Percentiles rank a stretch among this genome's conserved stretches.
Evolutionary conservation across 352 stramenopile species (phyloP).

Genomic region (Globisporangium orthogonon): DNA sequence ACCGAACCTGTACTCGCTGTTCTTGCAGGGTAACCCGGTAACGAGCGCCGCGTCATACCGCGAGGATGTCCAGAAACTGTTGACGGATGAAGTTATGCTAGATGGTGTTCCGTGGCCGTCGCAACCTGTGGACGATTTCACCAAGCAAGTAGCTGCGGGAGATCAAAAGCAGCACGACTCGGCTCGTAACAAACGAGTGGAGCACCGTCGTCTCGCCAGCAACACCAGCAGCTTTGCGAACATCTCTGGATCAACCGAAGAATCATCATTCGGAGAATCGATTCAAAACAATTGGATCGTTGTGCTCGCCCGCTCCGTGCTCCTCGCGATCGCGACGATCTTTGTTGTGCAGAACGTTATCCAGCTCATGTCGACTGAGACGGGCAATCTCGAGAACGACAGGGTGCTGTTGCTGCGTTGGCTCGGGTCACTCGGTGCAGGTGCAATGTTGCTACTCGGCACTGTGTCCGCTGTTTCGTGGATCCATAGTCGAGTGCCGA

Average conservation of each 20-base stretch:
- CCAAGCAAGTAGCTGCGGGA: neutral
- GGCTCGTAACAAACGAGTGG: neutral
- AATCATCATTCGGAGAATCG: neutral
- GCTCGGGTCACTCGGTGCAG: slow-evolving; percentile 2
- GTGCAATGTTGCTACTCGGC: neutral
- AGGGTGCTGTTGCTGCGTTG: slow-evolving; percentile 5
- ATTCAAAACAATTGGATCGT: neutral
- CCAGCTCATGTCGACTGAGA: slow-evolving; percentile 1
- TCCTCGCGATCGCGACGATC: slow-evolving; percentile 9
- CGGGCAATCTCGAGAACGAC: slow-evolving; percentile 6
- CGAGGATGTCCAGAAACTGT: slow-evolving; percentile 10
- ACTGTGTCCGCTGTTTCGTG: neutral
- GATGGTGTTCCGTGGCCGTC: slow-evolving; percentile 10
- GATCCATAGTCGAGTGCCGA: neutral
- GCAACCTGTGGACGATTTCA: slow-evolving; percentile 8
- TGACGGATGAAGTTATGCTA: slow-evolving; percentile 15
- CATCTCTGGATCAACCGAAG: neutral
- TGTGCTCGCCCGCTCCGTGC: slow-evolving; percentile 3
- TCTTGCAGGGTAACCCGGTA: slow-evolving; percentile 14
- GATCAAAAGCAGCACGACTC: neutral
- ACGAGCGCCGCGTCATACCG: slow-evolving; percentile 10
- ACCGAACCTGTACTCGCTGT: slow-evolving; percentile 12
- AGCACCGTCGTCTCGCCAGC: neutral
- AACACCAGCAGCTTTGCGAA: neutral
- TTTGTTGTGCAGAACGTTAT: slow-evolving; percentile 5